Base-by-base conservation (phyloP, 768 basidiomycete genomes). In the Grammothele lineata region DNA sequence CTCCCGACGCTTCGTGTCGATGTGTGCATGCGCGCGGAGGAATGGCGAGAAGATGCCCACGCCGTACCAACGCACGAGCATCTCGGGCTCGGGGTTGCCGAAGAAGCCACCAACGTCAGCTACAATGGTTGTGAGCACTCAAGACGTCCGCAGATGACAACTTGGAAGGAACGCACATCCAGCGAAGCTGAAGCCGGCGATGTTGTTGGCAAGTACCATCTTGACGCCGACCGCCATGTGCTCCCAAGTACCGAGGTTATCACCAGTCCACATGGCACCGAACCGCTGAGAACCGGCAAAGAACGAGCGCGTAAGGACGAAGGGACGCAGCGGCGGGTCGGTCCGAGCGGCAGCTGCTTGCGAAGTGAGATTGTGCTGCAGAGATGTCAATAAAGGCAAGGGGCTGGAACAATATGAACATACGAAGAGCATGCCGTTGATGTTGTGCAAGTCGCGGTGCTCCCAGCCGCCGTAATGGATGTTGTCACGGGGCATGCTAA, bases 101-200 rank as follows among this genome's bases (percentile, higher is more conserved):
- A 98, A 98, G 83, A 98, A 99, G 14, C 96, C 96, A 17, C 96
- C 95, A 43, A 98, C 93, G 59, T 99, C 96, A 51, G 96, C 95
- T 98, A 55, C 22, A 17, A 47, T n/a, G n/a, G n/a, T n/a, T n/a
- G n/a, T n/a, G n/a, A n/a, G n/a, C n/a, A n/a, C n/a, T n/a, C n/a
- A n/a, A n/a, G n/a, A n/a, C n/a, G n/a, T n/a, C 21, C 21, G 1
- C 10, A 19, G 51, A 37, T 17, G n/a, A n/a, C n/a, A n/a, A n/a
- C 25, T 36, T 11, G 30, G 15, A 32, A 32, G 30, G 15, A 32
- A 70, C 92, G 60, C 63, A 96, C 94, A 85, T 55, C 96, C 96
- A 19, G 81, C 74, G 63, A 94, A 99, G 23, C 83, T 78, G 81
- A 97, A 87, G 18, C 96, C 95, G 7, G 80, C 92, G 37, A 99